Evolutionary conservation across 345 rosid species (phyloP), one percentile per base, ranked within the genome.

Genomic region (Ricinus communis): DNA sequence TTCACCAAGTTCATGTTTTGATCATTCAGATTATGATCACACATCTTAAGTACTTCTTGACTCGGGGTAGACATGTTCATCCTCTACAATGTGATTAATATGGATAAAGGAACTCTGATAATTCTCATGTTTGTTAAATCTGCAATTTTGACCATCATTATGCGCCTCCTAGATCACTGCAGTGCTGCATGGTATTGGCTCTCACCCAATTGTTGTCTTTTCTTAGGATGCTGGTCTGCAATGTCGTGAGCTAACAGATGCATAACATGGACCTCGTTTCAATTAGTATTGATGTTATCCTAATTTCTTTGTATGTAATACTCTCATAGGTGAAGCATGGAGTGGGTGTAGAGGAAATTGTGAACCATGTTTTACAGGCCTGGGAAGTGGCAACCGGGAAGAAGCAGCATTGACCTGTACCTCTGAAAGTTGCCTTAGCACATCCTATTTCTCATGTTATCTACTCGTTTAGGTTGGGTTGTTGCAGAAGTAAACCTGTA

Each of bases 361-460:
- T 87, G 58, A 88, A 89, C 71, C 92, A 92, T 59, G 46, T 92
- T 69, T 58, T 91, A 72, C 88, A 80, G 66, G 87, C 88, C 41
- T 94, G 97, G 97, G 97, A 91, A 77, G 83, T 71, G 10, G 88
- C 89, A 0, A 94, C 97, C 0, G 74, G 81, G 43, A 78, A 65
- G 66, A 78, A 78, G 52, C 69, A 41, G 28, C 70, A 62, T 30
- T 72, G 53, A 62, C n/a, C 6, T 58, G 51, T 27, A 45, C 43
- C 33, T 47, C 28, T 2, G 50, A 7, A 36, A 38, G n/a, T 53
- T 45, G 55, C 38, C 2, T 6, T 33, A 2, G 38, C 38, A 6
- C 38, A 33, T 2, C 38, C 38, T 33, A 6, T 33, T 33, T 33
- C 4, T 6, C 38, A 6, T 33, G 4, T n/a, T n/a, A n/a, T n/a